phyloP scores from a whole-genome alignment of 2,329 filamentous ascomycete genomes.

The Dactylella cylindrospora region DNA sequence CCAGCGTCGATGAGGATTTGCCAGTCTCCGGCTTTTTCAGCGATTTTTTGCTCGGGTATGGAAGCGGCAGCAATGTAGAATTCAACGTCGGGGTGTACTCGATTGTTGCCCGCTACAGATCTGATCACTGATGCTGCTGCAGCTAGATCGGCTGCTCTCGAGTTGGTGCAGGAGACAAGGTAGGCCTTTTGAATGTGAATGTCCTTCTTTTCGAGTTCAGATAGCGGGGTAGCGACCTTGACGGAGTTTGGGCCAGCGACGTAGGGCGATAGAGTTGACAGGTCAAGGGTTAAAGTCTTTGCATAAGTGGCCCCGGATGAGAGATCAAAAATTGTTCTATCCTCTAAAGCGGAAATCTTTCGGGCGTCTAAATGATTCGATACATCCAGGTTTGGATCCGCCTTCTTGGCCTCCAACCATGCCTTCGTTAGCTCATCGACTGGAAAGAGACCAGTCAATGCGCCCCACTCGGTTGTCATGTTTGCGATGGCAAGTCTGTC shows the following conservation, averaged over 20 bases:
- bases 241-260: slow-evolving; percentile 88
- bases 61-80: slow-evolving; percentile 92
- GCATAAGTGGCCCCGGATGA: slow-evolving; percentile 74
- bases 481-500: slow-evolving; percentile 73
- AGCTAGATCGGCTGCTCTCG: slow-evolving; percentile 74
- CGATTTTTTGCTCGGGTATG: slow-evolving; percentile 69
- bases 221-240: slow-evolving; percentile 77
- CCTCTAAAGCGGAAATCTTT: slow-evolving; percentile 60
- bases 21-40: slow-evolving; percentile 84
- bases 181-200: slow-evolving; percentile 84
- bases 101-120: slow-evolving; percentile 61
- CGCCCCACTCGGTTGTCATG: slow-evolving; percentile 83
- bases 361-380: slow-evolving; percentile 53
- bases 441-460: slow-evolving; percentile 73
- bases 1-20: slow-evolving; percentile 77
- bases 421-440: slow-evolving; percentile 70
- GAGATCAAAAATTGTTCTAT: slow-evolving; percentile 67
- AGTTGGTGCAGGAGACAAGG: slow-evolving; percentile 87
- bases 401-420: slow-evolving; percentile 75
- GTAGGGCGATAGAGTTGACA: slow-evolving; percentile 80
- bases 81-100: slow-evolving; percentile 69
- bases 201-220: slow-evolving; percentile 69
- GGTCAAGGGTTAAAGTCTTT: slow-evolving; percentile 77
- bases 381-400: slow-evolving; percentile 55
- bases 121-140: slow-evolving; percentile 85